phyloP scores from a whole-genome alignment of 2,329 filamentous ascomycete species.

The Colletotrichum abscissum region DNA sequence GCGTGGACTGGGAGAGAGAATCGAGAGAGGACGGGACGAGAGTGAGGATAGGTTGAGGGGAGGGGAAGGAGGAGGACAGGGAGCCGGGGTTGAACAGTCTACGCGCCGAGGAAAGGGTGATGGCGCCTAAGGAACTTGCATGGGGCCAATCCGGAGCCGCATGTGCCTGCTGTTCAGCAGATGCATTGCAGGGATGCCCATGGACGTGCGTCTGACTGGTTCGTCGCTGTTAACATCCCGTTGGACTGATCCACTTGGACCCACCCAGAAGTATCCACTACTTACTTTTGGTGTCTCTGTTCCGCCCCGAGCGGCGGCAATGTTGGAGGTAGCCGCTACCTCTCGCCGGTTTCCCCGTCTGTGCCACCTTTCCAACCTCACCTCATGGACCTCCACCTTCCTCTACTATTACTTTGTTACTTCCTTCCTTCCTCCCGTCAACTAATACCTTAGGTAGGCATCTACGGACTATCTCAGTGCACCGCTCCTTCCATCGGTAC shows the following conservation, averaged over 20 bases:
- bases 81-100: conserved; percentile 34
- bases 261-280: conserved; percentile 20
- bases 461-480: background rate
- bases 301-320: background rate
- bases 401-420: background rate
- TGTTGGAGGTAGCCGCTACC: conserved; percentile 24
- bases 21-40: background rate
- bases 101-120: conserved; percentile 39
- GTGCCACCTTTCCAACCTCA: conserved; percentile 33
- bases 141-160: conserved; percentile 38
- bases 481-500: background rate
- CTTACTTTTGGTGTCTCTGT: background rate
- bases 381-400: conserved; percentile 20
- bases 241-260: background rate
- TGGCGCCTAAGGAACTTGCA: conserved; percentile 39
- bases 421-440: conserved; percentile 13
- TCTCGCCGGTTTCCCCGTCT: conserved; percentile 25
- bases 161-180: conserved; percentile 37
- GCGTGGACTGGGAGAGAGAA: background rate
- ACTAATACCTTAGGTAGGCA: background rate
- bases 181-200: conserved; percentile 28
- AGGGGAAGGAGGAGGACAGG: conserved; percentile 14
- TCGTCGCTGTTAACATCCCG: conserved; percentile 34
- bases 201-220: conserved; percentile 23
- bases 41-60: background rate